Conservation (phyloP, 2,329 filamentous ascomycete species). For the Scedosporium minutisporum region DNA sequence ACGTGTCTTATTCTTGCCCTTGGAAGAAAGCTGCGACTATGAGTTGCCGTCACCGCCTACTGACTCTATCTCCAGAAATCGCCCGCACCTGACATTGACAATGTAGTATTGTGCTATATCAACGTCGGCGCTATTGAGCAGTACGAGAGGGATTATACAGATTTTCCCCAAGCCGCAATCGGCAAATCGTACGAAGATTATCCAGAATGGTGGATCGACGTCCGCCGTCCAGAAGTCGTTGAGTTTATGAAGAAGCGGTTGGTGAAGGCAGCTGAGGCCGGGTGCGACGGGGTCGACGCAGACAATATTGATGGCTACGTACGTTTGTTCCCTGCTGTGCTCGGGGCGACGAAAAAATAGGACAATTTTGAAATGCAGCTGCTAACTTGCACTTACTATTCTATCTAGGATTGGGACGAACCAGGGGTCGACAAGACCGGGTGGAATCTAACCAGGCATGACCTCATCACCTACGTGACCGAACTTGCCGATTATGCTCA, state of each 20-base stretch:
- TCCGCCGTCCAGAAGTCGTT: slow-evolving; percentile 16
- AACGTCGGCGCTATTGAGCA: slow-evolving; percentile 18
- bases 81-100: slow-evolving; percentile 14
- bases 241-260: slow-evolving; percentile 21
- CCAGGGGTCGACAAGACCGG: slow-evolving; percentile 15
- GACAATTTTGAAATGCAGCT: no score
- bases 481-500: slow-evolving; percentile 20
- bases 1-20: slow-evolving; percentile 13
- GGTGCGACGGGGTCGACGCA: slow-evolving; percentile 24
- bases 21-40: background rate
- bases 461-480: slow-evolving; percentile 20
- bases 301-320: slow-evolving; percentile 24
- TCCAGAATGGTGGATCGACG: slow-evolving; percentile 21
- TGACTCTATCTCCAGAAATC: background rate
- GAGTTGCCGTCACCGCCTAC: background rate
- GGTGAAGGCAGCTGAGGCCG: slow-evolving; percentile 16
- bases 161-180: slow-evolving; percentile 16
- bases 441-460: slow-evolving; percentile 18
- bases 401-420: background rate
- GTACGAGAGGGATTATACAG: slow-evolving; percentile 12
- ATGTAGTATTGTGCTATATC: slow-evolving; percentile 24
- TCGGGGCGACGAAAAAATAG: no score
- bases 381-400: no score
- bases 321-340: background rate
- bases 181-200: slow-evolving; percentile 16